Percentiles rank a stretch among this genome's conserved stretches.
Evolutionary conservation across 768 basidiomycete species (phyloP).

Genomic region (Pseudohyphozyma bogoriensis): DNA sequence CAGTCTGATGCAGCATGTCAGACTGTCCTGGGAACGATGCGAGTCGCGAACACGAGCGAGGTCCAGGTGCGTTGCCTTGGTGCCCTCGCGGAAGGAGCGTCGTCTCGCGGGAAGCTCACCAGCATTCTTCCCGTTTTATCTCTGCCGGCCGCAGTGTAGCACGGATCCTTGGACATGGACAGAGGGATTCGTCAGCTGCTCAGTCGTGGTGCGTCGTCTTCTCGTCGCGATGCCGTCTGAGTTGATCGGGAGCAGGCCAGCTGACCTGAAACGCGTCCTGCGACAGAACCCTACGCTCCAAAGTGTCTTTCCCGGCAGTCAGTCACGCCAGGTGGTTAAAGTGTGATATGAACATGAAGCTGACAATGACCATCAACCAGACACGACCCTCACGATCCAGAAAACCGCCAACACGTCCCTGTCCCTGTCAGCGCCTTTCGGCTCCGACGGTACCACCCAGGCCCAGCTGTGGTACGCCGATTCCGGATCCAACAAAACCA

Average conservation of each 20-base stretch:
- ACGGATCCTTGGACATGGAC: constrained; percentile 60
- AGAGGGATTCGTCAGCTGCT: constrained; percentile 72
- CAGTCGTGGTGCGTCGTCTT: constrained; percentile 55
- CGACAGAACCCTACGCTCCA: constrained; percentile 82
- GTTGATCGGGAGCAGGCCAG: background rate
- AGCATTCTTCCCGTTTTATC: too few species aligned
- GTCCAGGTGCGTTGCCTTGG: background rate
- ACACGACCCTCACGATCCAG: constrained; percentile 65
- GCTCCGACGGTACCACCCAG: constrained; percentile 42
- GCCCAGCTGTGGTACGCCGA: constrained; percentile 23
- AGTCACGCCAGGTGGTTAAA: too few species aligned
- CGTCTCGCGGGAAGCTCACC: constrained; percentile 66
- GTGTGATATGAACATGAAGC: too few species aligned
- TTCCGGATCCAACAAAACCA: constrained; percentile 48
- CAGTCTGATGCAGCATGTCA: constrained; percentile 55
- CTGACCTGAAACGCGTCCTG: too few species aligned
- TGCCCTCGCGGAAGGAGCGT: constrained; percentile 34
- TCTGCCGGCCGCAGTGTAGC: too few species aligned
- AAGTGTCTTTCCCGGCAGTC: constrained; percentile 56
- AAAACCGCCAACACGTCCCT: constrained; percentile 60
- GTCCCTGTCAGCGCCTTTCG: constrained; percentile 53
- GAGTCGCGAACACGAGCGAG: background rate
- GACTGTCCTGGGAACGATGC: constrained; percentile 47
- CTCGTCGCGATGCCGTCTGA: background rate
- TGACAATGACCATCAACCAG: too few species aligned